These are phyloP conservation scores for Metarhizium anisopliae DNA, from an alignment of 2,329 filamentous ascomycete species.

Conservation along the genomic window DNA sequence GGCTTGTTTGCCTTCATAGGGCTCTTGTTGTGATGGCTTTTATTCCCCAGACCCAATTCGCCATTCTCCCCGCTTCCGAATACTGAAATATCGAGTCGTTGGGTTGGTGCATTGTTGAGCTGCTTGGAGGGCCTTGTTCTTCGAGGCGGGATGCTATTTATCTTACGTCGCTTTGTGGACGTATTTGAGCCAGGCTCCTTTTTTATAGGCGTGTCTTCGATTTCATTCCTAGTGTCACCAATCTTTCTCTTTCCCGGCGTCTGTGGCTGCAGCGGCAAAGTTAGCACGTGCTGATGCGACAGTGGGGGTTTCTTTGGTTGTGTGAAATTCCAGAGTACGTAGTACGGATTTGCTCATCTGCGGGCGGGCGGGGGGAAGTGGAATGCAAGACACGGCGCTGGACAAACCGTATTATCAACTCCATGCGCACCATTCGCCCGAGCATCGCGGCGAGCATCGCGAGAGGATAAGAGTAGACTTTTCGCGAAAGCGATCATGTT, in stretches of 20 bases:
- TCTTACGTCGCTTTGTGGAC: constrained; percentile 1
- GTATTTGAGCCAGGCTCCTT: background rate
- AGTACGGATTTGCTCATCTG: too few relatives aligned
- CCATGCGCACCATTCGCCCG: background rate
- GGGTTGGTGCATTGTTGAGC: constrained; percentile 1
- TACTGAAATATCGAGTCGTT: constrained; percentile 6
- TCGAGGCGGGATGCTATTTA: background rate
- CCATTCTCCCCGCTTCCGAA: constrained; percentile 9
- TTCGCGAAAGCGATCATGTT: background rate
- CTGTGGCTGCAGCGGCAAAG: background rate
- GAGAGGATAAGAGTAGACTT: background rate
- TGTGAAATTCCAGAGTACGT: too few relatives aligned
- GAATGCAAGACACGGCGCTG: too few relatives aligned
- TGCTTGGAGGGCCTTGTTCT: background rate
- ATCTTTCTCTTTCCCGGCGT: background rate
- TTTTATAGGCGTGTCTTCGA: background rate
- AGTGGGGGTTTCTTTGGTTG: too few relatives aligned
- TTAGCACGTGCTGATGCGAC: background rate
- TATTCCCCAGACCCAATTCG: constrained; percentile 10
- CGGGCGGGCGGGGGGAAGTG: too few relatives aligned
- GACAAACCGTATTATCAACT: background rate
- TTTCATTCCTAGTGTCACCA: background rate
- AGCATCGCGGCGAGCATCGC: too few relatives aligned
- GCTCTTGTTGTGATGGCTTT: background rate
- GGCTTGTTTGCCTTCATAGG: constrained; percentile 4